Conservation (phyloP, 176 grass and related monocot species). For the Thalia dealbata region DNA sequence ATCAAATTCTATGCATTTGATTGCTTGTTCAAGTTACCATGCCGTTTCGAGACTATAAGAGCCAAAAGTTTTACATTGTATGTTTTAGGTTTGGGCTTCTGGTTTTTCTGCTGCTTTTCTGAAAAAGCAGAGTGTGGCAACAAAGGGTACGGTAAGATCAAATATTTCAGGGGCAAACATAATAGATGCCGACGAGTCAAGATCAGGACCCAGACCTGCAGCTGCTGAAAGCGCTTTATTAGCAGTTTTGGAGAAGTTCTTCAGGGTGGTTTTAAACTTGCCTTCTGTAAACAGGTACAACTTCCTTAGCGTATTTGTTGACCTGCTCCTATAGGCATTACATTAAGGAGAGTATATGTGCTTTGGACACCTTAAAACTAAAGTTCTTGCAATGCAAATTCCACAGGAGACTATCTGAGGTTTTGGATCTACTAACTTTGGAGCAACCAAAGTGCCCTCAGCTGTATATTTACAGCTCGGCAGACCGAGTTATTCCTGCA, state of each 20-base stretch:
- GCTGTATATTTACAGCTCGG: slow-evolving; percentile 79
- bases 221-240: slow-evolving; percentile 48
- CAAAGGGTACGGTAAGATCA: slow-evolving; percentile 34
- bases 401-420: slow-evolving; percentile 51
- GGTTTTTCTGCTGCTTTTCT: slow-evolving; percentile 91
- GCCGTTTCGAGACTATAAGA: not conserved
- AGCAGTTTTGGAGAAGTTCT: slow-evolving; percentile 61
- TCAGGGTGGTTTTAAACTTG: slow-evolving; percentile 54
- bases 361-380: not conserved
- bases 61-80: not conserved
- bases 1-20: not conserved
- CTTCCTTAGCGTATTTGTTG: too few species aligned
- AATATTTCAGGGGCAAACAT: slow-evolving; percentile 24
- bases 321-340: not conserved
- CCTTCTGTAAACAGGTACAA: slow-evolving; percentile 56
- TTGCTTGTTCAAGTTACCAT: not conserved
- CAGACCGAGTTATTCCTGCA: slow-evolving; percentile 70
- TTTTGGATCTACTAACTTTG: slow-evolving; percentile 52
- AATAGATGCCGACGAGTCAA: slow-evolving; percentile 34
- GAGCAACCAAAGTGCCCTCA: slow-evolving; percentile 78
- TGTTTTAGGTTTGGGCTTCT: slow-evolving; percentile 70
- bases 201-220: slow-evolving; percentile 35
- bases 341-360: not conserved
- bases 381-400: not conserved
- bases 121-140: slow-evolving; percentile 64